phyloP scores from a whole-genome alignment of 306 rosid genomes.

The Cicer cuneatum region DNA sequence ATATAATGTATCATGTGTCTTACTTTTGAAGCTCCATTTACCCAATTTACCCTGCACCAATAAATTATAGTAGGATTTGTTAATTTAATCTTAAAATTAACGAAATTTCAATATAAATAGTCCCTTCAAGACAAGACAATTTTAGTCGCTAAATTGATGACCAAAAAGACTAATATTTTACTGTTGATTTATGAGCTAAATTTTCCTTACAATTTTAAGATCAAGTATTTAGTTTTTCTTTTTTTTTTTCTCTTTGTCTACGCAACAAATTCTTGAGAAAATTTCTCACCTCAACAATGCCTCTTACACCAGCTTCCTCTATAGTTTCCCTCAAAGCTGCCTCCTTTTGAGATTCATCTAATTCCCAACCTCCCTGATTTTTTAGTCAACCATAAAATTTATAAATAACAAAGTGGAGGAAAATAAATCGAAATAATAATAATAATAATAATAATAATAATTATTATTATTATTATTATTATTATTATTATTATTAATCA shows the following conservation, averaged over 20 bases:
- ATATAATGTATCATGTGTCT: slow-evolving; percentile 68
- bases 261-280: background rate
- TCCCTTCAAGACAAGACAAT: too few relatives aligned
- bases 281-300: slow-evolving; percentile 68
- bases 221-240: background rate
- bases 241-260: background rate
- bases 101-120: background rate
- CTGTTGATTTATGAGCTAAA: background rate
- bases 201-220: background rate
- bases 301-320: slow-evolving; percentile 94
- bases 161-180: too few relatives aligned
- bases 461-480: too few relatives aligned
- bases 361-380: slow-evolving; percentile 93
- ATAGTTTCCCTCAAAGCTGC: slow-evolving; percentile 88
- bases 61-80: background rate
- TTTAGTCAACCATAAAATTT: slow-evolving; percentile 34
- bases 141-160: too few relatives aligned
- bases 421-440: slow-evolving; percentile 21
- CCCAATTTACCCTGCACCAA: slow-evolving; percentile 72
- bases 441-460: too few relatives aligned
- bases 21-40: slow-evolving; percentile 92
- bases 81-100: background rate
- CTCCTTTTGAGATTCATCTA: slow-evolving; percentile 81
- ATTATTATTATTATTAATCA: background rate
- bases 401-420: background rate